Base-by-base conservation (phyloP, 805 yeast species). In the Dipodascus albidus region DNA sequence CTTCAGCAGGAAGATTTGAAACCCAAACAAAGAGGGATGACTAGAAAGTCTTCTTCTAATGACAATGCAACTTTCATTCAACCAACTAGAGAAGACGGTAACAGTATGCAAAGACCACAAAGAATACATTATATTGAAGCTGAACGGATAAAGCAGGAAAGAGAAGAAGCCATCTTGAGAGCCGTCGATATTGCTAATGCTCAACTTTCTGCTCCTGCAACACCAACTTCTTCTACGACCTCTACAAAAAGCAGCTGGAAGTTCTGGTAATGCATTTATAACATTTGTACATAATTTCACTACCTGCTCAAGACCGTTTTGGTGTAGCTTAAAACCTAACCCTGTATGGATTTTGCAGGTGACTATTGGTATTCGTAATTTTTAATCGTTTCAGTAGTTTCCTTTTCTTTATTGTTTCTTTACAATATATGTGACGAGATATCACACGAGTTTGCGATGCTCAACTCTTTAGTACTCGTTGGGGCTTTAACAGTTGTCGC, bases 51-150 rank as follows among this genome's bases (percentile, higher is more conserved):
- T 20, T 52, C 53, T 47, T 23, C 63, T 63, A 62, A 54, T 1
- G 76, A 80, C 3, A 68, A 62, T 14, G 57, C 59, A 4, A 59
- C 63, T 23, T 58, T 59, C 50, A 64, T 64, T 23, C 48, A 59
- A 9, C 31, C 50, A 8, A 58, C 56, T 4, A 48, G 66, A 24
- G 81, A 78, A 55, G 71, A 72, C 33, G 70, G 72, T 19, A 70
- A 64, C 55, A 83, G 79, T 2, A 70, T 79, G 70, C 85, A 78
- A 64, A 74, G 85, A 68, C 93, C 87, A 3, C 80, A 81, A 52
- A 78, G 82, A 59, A 78, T 80, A 58, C 96, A 87, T 61, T 73
- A 81, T 9, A 76, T 85, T 54, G 87, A 83, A 64, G 95, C 93
- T 0, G 86, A 85, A 65, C 72, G 85, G 56, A 71, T 81, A 23